Evolutionary conservation across 2,329 filamentous ascomycete genomes (phyloP), one percentile per base, ranked within the genome.

Genomic region (Pleurostoma richardsiae): DNA sequence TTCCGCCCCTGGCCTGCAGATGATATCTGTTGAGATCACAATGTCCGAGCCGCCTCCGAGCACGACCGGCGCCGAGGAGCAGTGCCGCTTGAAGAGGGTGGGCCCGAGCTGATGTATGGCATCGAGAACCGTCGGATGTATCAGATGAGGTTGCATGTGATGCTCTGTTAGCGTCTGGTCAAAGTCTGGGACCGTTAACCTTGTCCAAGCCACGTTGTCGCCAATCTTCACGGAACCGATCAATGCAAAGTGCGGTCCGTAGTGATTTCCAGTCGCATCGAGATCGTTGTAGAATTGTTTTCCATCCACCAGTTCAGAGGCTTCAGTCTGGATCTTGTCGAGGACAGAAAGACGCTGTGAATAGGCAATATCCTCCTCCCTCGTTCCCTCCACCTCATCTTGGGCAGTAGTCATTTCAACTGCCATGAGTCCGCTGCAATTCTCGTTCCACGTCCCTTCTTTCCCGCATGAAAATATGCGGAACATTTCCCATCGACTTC

Each of bases 51-150:
- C 41, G 27, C 42, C 39, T 30, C 36, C 33, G 8, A 49, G 51
- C 46, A 52, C 49, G 39, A 52, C 42, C 3, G 49, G 51, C 19
- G 49, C 39, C 5, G 45, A 30, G 19, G 33, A 29, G 39, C 51
- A 40, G 10, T 51, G 46, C 30, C 49, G 43, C 27, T 39, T 47
- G 26, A 47, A 43, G 19, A 43, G 39, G 6, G 41, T 29, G 26
- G 42, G 29, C 1, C 29, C 41, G 8, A 38, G 11, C 38, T 47
- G 45, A n/a, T 40, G 31, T 3, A 47, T 30, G 36, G 38, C 41
- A 11, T 48, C 46, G 4, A 48, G 43, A 7, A 40, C 40, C 3
- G 43, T 10, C 4, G 46, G 46, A 33, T 48, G 46, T 27, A 48
- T 31, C 1, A 41, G 10, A 6, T 48, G 44, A 4, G 43, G 43